These are phyloP conservation scores for Phialophora verrucosa DNA, from an alignment of 2,329 filamentous ascomycete genomes.

Conservation along the genomic window DNA sequence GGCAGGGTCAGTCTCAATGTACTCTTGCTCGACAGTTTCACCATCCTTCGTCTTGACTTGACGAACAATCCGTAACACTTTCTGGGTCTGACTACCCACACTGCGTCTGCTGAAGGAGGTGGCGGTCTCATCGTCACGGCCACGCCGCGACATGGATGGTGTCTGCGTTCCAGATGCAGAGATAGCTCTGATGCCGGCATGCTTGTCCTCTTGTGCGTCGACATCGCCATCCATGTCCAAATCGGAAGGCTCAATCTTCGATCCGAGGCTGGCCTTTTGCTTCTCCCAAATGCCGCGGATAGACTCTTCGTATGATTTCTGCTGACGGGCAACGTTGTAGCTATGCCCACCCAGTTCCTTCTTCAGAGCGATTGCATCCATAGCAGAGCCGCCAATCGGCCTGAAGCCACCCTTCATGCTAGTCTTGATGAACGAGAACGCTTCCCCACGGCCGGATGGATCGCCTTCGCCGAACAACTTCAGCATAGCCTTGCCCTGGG, in stretches of 20 bases:
- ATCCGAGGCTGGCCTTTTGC: conserved; percentile 78
- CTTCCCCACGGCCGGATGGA: conserved; percentile 88
- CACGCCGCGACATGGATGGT: conserved; percentile 56
- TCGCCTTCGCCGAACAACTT: conserved; percentile 93
- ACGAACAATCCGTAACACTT: conserved; percentile 67
- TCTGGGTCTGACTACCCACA: conserved; percentile 67
- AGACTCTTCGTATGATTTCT: conserved; percentile 87
- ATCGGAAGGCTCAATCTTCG: conserved; percentile 73
- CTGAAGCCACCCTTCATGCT: conserved; percentile 99
- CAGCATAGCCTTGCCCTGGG: conserved; percentile 94
- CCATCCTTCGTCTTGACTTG: conserved; percentile 64
- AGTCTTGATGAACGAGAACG: conserved; percentile 95
- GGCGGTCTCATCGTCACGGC: conserved; percentile 73
- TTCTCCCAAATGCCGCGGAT: conserved; percentile 92
- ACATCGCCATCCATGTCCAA: conserved; percentile 68
- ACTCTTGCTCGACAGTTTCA: conserved; percentile 64
- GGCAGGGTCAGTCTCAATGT: conserved; percentile 74
- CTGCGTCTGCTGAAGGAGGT: conserved; percentile 78
- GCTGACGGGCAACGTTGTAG: conserved; percentile 96
- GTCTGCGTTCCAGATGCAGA: conserved; percentile 71
- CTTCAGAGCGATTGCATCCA: conserved; percentile 84
- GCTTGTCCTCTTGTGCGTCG: conserved; percentile 57
- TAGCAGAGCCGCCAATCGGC: conserved; percentile 84
- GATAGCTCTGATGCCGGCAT: conserved; percentile 57
- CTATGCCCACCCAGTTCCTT: conserved; percentile 82